A percentile compares a stretch with the other conserved stretches of the same genome.
Evolutionary conservation across 1,284 basidiomycete species (phyloP).

Genomic region (Rhodotorula sp.): DNA sequence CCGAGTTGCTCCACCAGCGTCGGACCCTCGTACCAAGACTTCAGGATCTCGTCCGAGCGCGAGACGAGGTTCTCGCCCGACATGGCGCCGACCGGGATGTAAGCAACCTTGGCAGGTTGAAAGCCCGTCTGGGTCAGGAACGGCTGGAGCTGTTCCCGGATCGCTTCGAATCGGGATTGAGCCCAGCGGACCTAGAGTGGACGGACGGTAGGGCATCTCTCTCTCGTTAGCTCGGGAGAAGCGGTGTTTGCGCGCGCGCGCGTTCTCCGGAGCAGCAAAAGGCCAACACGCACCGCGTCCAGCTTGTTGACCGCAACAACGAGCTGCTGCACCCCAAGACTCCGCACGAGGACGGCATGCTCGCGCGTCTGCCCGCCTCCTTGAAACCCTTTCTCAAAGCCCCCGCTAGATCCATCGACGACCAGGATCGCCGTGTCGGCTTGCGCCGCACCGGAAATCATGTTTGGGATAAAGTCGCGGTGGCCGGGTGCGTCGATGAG

Average conservation of each 20-base stretch:
- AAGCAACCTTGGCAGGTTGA: slow-evolving; percentile 69
- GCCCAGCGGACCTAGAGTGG: slow-evolving; percentile 74
- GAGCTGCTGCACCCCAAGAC: slow-evolving; percentile 89
- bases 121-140: slow-evolving; percentile 90
- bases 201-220: slow-evolving; percentile 74
- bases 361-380: slow-evolving; percentile 95
- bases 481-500: slow-evolving; percentile 96
- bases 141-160: slow-evolving; percentile 67
- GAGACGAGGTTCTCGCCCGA: slow-evolving; percentile 79
- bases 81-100: slow-evolving; percentile 87
- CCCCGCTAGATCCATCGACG: slow-evolving; percentile 82
- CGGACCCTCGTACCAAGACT: slow-evolving; percentile 79
- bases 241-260: slow-evolving; percentile 72
- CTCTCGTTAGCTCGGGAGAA: slow-evolving; percentile 78
- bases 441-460: slow-evolving; percentile 97
- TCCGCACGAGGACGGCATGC: slow-evolving; percentile 86
- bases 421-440: slow-evolving; percentile 96
- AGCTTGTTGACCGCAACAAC: slow-evolving; percentile 94
- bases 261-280: slow-evolving; percentile 80
- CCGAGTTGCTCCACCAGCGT: slow-evolving; percentile 78
- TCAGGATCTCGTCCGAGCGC: slow-evolving; percentile 57
- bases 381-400: slow-evolving; percentile 94
- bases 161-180: slow-evolving; percentile 77
- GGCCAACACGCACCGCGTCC: slow-evolving; percentile 78
- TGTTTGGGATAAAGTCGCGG: slow-evolving; percentile 96